Base-by-base conservation (phyloP, 2,329 filamentous ascomycete genomes). In the Epichloe baconii region DNA sequence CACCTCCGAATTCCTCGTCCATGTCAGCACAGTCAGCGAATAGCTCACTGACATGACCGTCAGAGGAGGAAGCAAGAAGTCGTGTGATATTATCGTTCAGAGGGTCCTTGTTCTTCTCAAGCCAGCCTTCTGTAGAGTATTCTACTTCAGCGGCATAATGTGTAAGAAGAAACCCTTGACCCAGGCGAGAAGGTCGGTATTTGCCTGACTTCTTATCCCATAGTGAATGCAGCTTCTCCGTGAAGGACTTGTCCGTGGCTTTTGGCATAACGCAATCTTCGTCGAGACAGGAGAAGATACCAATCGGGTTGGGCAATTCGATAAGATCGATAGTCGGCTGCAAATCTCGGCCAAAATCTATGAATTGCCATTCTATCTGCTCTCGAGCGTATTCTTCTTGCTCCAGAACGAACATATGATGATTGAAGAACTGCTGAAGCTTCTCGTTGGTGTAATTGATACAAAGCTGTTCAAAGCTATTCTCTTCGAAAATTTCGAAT, bases 391-490 rank as follows among this genome's bases (percentile, higher is more conserved):
- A 98, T 66, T 98, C 93, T 66, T 98, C 93, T 63, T 98, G 93
- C 65, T 98, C 93, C 7, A 98, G 75, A 10, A 98, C 93, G 63
- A 98, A 98, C 93, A 98, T 98, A 72, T 98, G 94, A 65, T 98
- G 93, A 62, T 98, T 98, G 78, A 98, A 98, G 68, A 98, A 98
- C 59, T 98, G 93, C 63, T 98, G 93, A 6, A 98, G 80, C 67
- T 96, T 98, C 68, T 98, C 93, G 69, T 98, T 98, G 55, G 94
- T 97, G 69, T 98, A 98, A 69, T 98, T 98, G 77, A 98, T 98
- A 73, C 93, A 98, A 5, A 98, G 78, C 67, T 98, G 93, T 66
- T 98, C 93, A 62, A 98, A 98, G 72, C 91, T 96, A 72, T 98
- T 98, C 62, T 88, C 80, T 59, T 98, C 90, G 61, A 98, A 98